Base-by-base conservation (phyloP, 139 green algal species). In the Klebsormidium nitens region DNA sequence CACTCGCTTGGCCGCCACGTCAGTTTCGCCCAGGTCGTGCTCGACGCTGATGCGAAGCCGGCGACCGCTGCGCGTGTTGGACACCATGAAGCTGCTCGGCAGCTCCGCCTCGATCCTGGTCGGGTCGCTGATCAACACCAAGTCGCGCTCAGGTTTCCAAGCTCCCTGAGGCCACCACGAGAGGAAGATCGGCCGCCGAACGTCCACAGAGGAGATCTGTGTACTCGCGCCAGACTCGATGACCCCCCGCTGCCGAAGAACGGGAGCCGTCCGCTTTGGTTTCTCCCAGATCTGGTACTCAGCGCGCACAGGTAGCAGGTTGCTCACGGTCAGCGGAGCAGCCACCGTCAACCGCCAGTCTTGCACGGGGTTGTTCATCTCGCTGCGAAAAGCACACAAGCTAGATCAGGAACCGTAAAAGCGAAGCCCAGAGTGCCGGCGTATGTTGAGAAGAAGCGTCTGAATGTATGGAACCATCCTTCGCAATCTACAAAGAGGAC, bases 311-410 rank as follows among this genome's bases (percentile, higher is more conserved):
- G 91, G 91, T 55, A 96, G 81, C 65, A 83, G 75, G 76, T 95
- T 95, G 44, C 82, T 74, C 1, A 96, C 59, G 1, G 80, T 63
- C 44, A 96, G 72, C 1, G 91, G 89, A 2, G 91, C 80, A 0
- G 71, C 71, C 29, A 84, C 79, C 11, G 82, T 71, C 2, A 96
- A 58, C 3, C 75, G 69, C 90, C 89, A 95, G 77, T 96, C 90
- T 2, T 23, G 38, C 35, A 40, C 38, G 28, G 17, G 40, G 2
- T 5, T 29, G 38, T 29, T 55, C 2, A 23, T 34, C 34, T 55
- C 26, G 28, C 42, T 50, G 26, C 64, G 56, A 2, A 58, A 52
- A 2, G 60, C 52, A 42, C 66, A 56, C n/a, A n/a, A n/a, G n/a
- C n/a, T n/a, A n/a, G n/a, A n/a, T n/a, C n/a, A n/a, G n/a, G n/a